Evolutionary conservation across 2,329 filamentous ascomycete species (phyloP).

Genomic region (Alternaria viburni): DNA sequence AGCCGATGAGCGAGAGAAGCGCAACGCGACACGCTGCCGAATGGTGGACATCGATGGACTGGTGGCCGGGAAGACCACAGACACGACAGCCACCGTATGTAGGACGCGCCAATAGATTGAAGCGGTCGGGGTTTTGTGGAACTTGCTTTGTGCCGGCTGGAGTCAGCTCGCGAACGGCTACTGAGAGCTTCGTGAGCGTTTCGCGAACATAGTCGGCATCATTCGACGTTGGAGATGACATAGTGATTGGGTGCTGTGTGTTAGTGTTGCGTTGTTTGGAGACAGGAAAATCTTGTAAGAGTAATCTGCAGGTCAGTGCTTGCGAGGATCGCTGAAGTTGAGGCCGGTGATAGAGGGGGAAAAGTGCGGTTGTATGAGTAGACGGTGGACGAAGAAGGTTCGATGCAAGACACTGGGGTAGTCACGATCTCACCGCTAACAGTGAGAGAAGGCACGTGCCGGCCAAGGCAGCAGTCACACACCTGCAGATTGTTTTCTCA

Average conservation of each 20-base stretch:
- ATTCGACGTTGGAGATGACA: slow-evolving; percentile 3
- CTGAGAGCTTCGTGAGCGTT: slow-evolving; percentile 15
- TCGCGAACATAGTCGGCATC: slow-evolving; percentile 3
- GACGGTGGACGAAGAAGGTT: not conserved
- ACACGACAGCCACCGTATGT: slow-evolving; percentile 16
- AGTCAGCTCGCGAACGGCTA: slow-evolving; percentile 26
- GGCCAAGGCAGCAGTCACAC: not conserved
- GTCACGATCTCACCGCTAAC: not conserved
- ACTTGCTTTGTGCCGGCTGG: slow-evolving; percentile 17
- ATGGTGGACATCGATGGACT: slow-evolving; percentile 13
- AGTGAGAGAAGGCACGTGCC: not conserved
- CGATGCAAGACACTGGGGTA: not conserved
- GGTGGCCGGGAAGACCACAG: slow-evolving; percentile 29
- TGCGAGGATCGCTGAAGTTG: not conserved
- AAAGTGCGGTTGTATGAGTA: not conserved
- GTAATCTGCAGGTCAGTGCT: not conserved
- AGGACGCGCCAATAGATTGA: slow-evolving; percentile 30
- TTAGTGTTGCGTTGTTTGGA: not conserved
- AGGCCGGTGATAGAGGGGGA: not conserved
- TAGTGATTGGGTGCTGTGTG: not conserved
- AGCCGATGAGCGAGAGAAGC: slow-evolving; percentile 19
- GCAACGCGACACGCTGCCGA: slow-evolving; percentile 17
- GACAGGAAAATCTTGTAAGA: not conserved
- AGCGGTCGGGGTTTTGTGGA: slow-evolving; percentile 13
- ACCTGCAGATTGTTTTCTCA: not conserved